A percentile compares a stretch with the other conserved stretches of the same genome.
Evolutionary conservation across 2,329 filamentous ascomycete genomes (phyloP).

Genomic region (Parascedosporium putredinis): DNA sequence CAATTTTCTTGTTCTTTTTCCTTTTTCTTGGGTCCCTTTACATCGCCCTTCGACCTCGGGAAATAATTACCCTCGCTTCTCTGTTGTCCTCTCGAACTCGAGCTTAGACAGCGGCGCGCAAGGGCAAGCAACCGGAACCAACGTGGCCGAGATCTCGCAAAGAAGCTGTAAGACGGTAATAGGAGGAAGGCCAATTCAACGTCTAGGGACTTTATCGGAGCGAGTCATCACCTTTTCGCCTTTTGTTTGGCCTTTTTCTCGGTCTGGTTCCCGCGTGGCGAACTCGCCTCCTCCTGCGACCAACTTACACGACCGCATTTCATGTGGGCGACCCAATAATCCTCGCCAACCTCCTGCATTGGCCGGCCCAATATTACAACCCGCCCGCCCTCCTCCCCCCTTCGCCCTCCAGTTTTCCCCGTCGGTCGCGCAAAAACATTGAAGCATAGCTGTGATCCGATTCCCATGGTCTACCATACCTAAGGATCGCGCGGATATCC

Average conservation of each 20-base stretch:
- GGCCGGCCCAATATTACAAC: neutral
- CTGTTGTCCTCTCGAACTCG: too few relatives aligned
- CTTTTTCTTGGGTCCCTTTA: too few relatives aligned
- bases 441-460: neutral
- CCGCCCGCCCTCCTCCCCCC: neutral
- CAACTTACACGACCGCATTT: neutral
- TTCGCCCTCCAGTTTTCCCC: neutral
- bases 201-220: too few relatives aligned
- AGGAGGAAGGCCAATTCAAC: too few relatives aligned
- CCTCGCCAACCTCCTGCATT: neutral
- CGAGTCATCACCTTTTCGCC: too few relatives aligned
- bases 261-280: neutral
- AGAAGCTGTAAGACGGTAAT: too few relatives aligned
- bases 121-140: too few relatives aligned
- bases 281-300: neutral
- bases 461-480: neutral
- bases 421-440: neutral
- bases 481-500: neutral
- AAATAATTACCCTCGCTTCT: neutral
- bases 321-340: neutral
- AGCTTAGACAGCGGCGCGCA: too few relatives aligned
- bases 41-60: too few relatives aligned
- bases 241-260: too few relatives aligned
- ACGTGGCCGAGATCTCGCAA: too few relatives aligned
- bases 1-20: too few relatives aligned